These are phyloP conservation scores for Schizochytrium sp. DNA, from an alignment of 108 stramenopile genomes.

Conservation along the genomic window DNA sequence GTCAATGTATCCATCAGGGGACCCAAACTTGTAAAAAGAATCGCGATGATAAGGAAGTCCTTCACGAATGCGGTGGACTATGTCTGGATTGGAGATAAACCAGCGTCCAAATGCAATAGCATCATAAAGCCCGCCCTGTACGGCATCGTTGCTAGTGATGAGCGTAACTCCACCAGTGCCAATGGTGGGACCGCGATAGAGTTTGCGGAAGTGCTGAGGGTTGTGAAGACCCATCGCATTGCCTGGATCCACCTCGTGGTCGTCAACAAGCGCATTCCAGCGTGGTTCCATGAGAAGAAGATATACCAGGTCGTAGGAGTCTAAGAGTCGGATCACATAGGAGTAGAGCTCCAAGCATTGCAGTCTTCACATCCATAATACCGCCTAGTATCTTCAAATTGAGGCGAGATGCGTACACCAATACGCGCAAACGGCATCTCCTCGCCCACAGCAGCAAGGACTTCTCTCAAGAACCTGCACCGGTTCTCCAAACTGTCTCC, in stretches of 20 bases:
- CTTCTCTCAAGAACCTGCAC: conserved; percentile 86
- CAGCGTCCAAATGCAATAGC: conserved; percentile 43
- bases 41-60: conserved; percentile 18
- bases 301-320: conserved; percentile 54
- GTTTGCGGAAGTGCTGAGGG: conserved; percentile 22
- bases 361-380: not conserved
- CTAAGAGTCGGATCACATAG: conserved; percentile 1
- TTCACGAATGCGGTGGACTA: conserved; percentile 24
- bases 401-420: conserved; percentile 41
- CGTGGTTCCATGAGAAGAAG: conserved; percentile 46
- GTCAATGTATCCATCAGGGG: conserved; percentile 5
- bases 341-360: conserved; percentile 4
- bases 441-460: conserved; percentile 83
- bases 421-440: conserved; percentile 70
- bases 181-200: conserved; percentile 24
- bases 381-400: not conserved
- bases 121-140: conserved; percentile 2
- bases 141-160: not conserved
- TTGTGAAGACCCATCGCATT: not conserved
- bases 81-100: conserved; percentile 55
- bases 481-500: conserved; percentile 92
- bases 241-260: not conserved
- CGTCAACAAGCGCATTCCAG: not conserved
- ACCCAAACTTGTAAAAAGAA: conserved; percentile 28
- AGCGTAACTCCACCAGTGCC: conserved; percentile 28